Percentiles rank a stretch among this genome's conserved stretches.
Evolutionary conservation across 148 eudicot genomes (phyloP).

Genomic region (Spergularia marina): DNA sequence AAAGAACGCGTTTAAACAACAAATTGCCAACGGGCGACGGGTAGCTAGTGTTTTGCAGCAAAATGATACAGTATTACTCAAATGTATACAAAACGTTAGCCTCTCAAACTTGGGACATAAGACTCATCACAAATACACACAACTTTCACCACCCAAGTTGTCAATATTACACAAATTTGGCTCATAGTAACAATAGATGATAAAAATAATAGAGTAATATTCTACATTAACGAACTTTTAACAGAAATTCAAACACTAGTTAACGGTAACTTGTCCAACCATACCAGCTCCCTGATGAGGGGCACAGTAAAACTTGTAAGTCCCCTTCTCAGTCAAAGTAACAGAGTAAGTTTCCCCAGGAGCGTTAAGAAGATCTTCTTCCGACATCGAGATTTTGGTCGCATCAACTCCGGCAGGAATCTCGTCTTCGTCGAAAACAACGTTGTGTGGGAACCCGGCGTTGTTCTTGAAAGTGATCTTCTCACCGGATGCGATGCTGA

Average conservation of each 20-base stretch:
- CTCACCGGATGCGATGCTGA: constrained; percentile 65
- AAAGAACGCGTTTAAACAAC: not conserved
- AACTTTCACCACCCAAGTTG: constrained; percentile 10
- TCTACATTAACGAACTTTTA: constrained; percentile 14
- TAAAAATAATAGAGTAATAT: not conserved
- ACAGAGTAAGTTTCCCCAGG: constrained; percentile 68
- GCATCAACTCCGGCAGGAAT: constrained; percentile 71
- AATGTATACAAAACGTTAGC: not conserved
- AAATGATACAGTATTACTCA: not conserved
- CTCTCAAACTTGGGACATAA: not conserved
- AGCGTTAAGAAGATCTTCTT: constrained; percentile 64
- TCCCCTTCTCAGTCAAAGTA: constrained; percentile 71
- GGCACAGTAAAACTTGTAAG: constrained; percentile 76
- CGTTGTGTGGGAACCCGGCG: constrained; percentile 93
- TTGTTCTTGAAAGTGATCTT: constrained; percentile 82
- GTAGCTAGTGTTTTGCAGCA: too few relatives aligned
- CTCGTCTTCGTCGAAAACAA: constrained; percentile 85
- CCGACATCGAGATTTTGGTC: constrained; percentile 66
- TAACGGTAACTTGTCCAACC: constrained; percentile 85
- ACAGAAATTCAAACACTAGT: constrained; percentile 32
- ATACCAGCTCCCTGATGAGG: constrained; percentile 99
- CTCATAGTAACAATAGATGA: not conserved
- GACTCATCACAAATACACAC: constrained; percentile 16
- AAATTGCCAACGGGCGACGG: not conserved
- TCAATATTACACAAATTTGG: constrained; percentile 12